These are phyloP conservation scores for Zymoseptoria brevis DNA, from an alignment of 2,329 filamentous ascomycete genomes.

Conservation along the genomic window DNA sequence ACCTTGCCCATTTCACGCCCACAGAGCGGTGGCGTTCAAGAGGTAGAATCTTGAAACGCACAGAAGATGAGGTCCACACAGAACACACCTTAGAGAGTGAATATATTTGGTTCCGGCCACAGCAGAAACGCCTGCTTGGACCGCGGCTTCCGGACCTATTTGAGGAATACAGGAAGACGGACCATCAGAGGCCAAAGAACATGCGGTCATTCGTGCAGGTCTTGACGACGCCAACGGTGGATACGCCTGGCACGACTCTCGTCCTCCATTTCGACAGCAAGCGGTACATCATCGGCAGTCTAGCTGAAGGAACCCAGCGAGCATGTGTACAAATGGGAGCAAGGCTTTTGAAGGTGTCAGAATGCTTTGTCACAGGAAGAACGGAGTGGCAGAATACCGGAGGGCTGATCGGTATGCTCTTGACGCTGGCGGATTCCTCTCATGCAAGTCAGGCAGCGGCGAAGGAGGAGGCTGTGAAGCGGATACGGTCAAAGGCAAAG, in stretches of 20 bases:
- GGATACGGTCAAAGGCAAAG: constrained; percentile 28
- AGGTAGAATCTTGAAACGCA: background rate
- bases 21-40: constrained; percentile 5
- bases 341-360: constrained; percentile 56
- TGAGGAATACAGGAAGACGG: background rate
- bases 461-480: constrained; percentile 33
- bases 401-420: constrained; percentile 74
- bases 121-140: constrained; percentile 3
- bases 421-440: constrained; percentile 69
- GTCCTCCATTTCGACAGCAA: constrained; percentile 72
- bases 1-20: constrained; percentile 3
- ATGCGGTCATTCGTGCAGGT: constrained; percentile 74
- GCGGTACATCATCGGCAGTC: constrained; percentile 76
- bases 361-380: constrained; percentile 75
- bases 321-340: constrained; percentile 61
- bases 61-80: background rate
- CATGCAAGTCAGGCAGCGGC: constrained; percentile 41
- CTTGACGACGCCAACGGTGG: constrained; percentile 73
- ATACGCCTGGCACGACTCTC: constrained; percentile 73
- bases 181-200: background rate
- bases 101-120: background rate
- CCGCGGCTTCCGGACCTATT: constrained; percentile 4
- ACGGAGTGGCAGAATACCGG: constrained; percentile 70
- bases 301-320: constrained; percentile 79
- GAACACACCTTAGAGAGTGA: background rate